Evolutionary conservation across 2,329 filamentous ascomycete species (phyloP), one percentile per base, ranked within the genome.

Genomic region (Didymella arachidicola): DNA sequence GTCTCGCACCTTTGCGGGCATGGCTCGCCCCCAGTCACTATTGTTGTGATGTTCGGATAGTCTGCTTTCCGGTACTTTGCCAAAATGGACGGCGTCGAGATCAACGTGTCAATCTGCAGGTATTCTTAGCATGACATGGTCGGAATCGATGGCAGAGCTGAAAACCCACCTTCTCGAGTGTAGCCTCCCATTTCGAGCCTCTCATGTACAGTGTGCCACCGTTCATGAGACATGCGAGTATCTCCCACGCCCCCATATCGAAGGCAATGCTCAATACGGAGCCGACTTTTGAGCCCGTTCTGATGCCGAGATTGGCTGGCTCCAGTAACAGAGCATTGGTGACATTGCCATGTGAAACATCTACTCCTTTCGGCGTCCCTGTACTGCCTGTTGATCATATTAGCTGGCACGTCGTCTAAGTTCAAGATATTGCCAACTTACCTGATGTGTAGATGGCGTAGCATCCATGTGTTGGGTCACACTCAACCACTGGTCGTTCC

Each of bases 221-320:
- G 46, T 86, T 87, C 73, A 84, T 84, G 25, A 87, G 72, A 50
- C 80, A 82, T 1, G 79, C 80, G 8, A 87, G 79, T n/a, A 87
- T 83, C 61, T 87, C 85, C 85, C 85, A 87, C 12, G 84, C 84
- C 22, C 84, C 83, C 84, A 87, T 87, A 62, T 87, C 85, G 61
- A 87, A 87, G 42, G 82, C 83, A 43, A 87, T 81, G 60, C 83
- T 86, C 39, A 87, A 76, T 7, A 86, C 77, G 54, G 85, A 84
- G 2, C 81, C 83, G 7, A 87, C 84, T 12, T 79, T 79, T 11
- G 78, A 82, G 12, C 84, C 84, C 2, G 77, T 71, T 11, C 65
- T 72, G 49, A 87, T 82, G 3, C 80, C 81, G 16, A 87, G 68
- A 56, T 79, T 81, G 6, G 82, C 83, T 0, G 85, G 84, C 22